Percentiles rank a stretch among this genome's conserved stretches.
These are phyloP conservation scores for Phytophthora pisi DNA, from an alignment of 352 stramenopile genomes.

Conservation along the genomic window DNA sequence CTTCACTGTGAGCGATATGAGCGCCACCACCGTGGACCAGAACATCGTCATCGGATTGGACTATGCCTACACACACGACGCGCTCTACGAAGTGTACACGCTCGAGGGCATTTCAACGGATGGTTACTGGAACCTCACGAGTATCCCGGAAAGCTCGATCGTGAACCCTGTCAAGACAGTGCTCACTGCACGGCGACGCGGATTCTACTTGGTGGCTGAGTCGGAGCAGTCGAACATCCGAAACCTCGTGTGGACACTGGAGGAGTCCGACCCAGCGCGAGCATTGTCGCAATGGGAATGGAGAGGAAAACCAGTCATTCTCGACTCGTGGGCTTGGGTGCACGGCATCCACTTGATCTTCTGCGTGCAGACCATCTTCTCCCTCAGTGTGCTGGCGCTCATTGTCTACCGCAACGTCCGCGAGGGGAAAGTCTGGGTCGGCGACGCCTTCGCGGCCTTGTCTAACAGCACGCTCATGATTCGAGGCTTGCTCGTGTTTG, in stretches of 20 bases:
- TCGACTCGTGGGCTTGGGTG: constrained; percentile 59
- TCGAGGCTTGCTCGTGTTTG: constrained; percentile 38
- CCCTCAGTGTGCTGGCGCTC: constrained; percentile 38
- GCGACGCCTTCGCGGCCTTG: constrained; percentile 45
- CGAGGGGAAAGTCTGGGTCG: constrained; percentile 44
- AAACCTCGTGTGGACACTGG: constrained; percentile 39
- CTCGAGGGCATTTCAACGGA: constrained; percentile 25
- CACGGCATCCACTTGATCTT: constrained; percentile 53
- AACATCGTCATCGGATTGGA: constrained; percentile 35
- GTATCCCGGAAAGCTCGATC: constrained; percentile 22
- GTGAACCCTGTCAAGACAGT: constrained; percentile 36
- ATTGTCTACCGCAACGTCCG: constrained; percentile 41
- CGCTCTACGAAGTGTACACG: constrained; percentile 38
- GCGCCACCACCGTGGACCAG: constrained; percentile 21
- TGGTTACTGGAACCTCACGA: constrained; percentile 41
- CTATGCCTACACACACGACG: constrained; percentile 40
- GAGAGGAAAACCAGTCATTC: constrained; percentile 24
- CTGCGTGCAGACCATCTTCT: constrained; percentile 38
- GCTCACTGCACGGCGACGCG: constrained; percentile 31
- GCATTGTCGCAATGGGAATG: constrained; percentile 40
- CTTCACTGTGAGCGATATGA: constrained; percentile 41
- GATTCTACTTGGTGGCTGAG: constrained; percentile 45
- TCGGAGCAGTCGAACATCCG: constrained; percentile 55
- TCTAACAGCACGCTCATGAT: constrained; percentile 43
- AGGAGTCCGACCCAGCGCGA: constrained; percentile 11